A percentile compares a stretch with the other conserved stretches of the same genome.
Conservation (phyloP, 2,329 filamentous ascomycete species). For the Cryphonectria radicalis region DNA sequence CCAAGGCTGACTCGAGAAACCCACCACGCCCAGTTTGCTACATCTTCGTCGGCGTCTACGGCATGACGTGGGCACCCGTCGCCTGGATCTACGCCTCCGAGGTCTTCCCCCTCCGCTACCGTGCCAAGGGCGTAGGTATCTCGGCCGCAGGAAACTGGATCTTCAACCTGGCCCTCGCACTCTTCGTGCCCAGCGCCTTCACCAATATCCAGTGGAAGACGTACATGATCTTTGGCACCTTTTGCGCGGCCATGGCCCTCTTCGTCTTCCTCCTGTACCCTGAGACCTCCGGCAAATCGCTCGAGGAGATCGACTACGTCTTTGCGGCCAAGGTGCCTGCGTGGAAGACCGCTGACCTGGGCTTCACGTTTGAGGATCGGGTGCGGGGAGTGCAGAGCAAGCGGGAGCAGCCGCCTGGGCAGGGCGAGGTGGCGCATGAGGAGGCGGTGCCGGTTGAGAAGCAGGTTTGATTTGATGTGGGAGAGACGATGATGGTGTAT, state of each 20-base stretch:
- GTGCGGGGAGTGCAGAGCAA: conserved; percentile 20
- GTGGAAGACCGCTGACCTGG: conserved; percentile 21
- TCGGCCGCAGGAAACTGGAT: conserved; percentile 56
- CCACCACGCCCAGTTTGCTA: conserved; percentile 38
- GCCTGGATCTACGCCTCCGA: conserved; percentile 41
- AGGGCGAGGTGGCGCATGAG: conserved; percentile 15
- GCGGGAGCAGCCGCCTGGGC: background rate
- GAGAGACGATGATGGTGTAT: background rate
- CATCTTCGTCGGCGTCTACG: conserved; percentile 47
- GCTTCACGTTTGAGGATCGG: conserved; percentile 25
- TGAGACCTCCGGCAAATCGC: conserved; percentile 58
- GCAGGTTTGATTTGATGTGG: conserved; percentile 17
- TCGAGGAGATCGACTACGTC: conserved; percentile 57
- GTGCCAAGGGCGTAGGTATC: conserved; percentile 58
- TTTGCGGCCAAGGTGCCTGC: conserved; percentile 42
- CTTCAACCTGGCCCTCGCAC: conserved; percentile 55
- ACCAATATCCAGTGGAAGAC: conserved; percentile 54
- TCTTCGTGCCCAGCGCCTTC: conserved; percentile 52
- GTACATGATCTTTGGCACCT: conserved; percentile 58
- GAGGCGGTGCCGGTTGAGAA: conserved; percentile 13
- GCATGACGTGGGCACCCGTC: conserved; percentile 40
- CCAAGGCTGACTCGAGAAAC: background rate
- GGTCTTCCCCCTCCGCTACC: conserved; percentile 50
- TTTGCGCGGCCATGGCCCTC: conserved; percentile 53
- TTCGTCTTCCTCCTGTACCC: conserved; percentile 61